These are phyloP conservation scores for Mycena vulgaris DNA, from an alignment of 768 basidiomycete genomes.

Conservation along the genomic window DNA sequence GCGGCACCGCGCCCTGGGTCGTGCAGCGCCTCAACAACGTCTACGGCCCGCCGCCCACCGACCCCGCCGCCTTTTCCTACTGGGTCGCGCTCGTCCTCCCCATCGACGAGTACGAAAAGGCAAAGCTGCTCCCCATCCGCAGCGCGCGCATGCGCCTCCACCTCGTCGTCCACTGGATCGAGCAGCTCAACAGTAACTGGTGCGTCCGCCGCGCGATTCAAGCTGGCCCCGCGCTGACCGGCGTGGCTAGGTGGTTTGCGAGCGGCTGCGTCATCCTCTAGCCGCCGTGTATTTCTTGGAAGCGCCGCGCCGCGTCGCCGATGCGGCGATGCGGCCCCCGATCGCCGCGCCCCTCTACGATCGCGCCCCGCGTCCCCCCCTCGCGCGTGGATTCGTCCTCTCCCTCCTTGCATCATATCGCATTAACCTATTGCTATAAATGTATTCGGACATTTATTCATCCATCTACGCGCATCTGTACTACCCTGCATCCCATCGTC, in stretches of 20 bases:
- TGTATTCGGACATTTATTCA: too few species aligned
- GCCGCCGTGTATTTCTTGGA: not conserved
- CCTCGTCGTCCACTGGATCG: conserved; percentile 96
- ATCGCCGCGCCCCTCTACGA: too few species aligned
- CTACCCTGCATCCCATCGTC: not conserved
- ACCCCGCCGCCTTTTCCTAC: conserved; percentile 83
- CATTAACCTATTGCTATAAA: too few species aligned
- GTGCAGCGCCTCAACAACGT: conserved; percentile 87
- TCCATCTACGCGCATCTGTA: not conserved
- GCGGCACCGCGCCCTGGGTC: conserved; percentile 93
- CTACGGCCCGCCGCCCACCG: conserved; percentile 83
- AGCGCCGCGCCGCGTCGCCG: too few species aligned
- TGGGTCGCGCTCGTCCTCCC: conserved; percentile 94
- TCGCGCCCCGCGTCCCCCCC: too few species aligned
- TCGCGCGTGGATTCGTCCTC: too few species aligned
- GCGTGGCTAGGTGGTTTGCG: not conserved
- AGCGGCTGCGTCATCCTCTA: not conserved
- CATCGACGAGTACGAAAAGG: conserved; percentile 92
- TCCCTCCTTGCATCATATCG: too few species aligned
- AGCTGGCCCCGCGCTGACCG: conserved; percentile 48
- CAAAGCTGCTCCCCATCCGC: conserved; percentile 87
- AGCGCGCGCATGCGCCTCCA: conserved; percentile 84
- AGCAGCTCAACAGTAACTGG: conserved; percentile 72
- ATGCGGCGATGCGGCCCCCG: too few species aligned
- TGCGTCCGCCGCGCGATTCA: conserved; percentile 65